Conservation (phyloP, 768 basidiomycete species). For the Serendipita vermifera region DNA sequence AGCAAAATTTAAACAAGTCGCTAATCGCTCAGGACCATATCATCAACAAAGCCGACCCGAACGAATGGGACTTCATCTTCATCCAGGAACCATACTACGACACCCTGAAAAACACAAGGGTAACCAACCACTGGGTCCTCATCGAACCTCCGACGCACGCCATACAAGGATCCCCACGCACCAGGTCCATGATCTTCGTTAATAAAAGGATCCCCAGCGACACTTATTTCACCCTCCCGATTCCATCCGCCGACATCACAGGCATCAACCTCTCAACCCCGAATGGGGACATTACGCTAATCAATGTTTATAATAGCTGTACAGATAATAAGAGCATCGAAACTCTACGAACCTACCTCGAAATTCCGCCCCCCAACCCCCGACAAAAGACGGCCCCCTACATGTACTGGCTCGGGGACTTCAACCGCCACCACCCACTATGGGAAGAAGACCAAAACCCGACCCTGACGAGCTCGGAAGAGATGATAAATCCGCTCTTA, state of each 20-base stretch:
- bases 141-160: background rate
- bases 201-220: slow-evolving; percentile 16
- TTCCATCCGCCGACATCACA: slow-evolving; percentile 20
- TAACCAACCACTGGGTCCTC: background rate
- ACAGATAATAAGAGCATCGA: slow-evolving; percentile 10
- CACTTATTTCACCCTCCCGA: slow-evolving; percentile 15
- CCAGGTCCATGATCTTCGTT: slow-evolving; percentile 19
- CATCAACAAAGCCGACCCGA: background rate
- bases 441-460: slow-evolving; percentile 27
- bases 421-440: slow-evolving; percentile 30
- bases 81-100: slow-evolving; percentile 10
- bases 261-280: slow-evolving; percentile 20
- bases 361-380: background rate
- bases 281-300: slow-evolving; percentile 18
- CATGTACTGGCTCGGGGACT: slow-evolving; percentile 28
- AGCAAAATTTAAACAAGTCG: background rate
- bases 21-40: background rate
- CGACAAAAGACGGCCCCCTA: slow-evolving; percentile 7
- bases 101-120: background rate
- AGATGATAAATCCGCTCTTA: slow-evolving; percentile 23
- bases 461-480: slow-evolving; percentile 18
- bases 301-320: slow-evolving; percentile 31
- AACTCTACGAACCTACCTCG: background rate
- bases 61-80: slow-evolving; percentile 9
- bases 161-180: background rate